These are phyloP conservation scores for Biscutella auriculata DNA, from an alignment of 441 rosid species.

Conservation along the genomic window DNA sequence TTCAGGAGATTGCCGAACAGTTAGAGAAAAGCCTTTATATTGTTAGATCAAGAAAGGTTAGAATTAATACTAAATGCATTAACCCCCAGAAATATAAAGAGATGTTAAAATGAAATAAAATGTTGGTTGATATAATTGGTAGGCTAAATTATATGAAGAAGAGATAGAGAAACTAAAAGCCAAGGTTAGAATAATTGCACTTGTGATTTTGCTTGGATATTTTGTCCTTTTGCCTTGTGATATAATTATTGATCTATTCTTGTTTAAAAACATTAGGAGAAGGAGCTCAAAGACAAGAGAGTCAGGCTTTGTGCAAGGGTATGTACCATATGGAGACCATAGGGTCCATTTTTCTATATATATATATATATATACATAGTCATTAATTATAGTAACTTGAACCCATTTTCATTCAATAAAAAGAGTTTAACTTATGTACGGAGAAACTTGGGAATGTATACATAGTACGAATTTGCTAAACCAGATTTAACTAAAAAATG, in stretches of 20 bases:
- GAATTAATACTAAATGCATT: conserved; percentile 29
- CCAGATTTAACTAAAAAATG: neutral
- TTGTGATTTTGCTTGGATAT: neutral
- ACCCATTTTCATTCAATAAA: neutral
- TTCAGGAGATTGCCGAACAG: conserved; percentile 32
- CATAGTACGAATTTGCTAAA: neutral
- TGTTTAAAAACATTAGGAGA: conserved; percentile 29
- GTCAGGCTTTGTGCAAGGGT: conserved; percentile 27
- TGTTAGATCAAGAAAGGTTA: conserved; percentile 55
- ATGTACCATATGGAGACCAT: neutral
- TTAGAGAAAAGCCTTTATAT: conserved; percentile 38
- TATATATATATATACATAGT: neutral
- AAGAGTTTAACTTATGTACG: neutral
- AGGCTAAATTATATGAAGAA: conserved; percentile 35
- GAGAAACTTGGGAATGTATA: neutral
- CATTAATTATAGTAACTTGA: neutral
- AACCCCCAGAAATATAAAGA: neutral
- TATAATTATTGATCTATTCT: neutral
- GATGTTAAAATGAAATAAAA: neutral
- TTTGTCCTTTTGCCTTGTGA: neutral
- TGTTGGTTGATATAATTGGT: conserved; percentile 5
- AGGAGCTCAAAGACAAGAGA: conserved; percentile 29
- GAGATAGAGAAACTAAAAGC: conserved; percentile 36
- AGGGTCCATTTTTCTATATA: conserved; percentile 3
- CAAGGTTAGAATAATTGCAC: conserved; percentile 25